These are phyloP conservation scores for Vitis cinerea DNA, from an alignment of 164 flowering plant genomes.

Conservation along the genomic window DNA sequence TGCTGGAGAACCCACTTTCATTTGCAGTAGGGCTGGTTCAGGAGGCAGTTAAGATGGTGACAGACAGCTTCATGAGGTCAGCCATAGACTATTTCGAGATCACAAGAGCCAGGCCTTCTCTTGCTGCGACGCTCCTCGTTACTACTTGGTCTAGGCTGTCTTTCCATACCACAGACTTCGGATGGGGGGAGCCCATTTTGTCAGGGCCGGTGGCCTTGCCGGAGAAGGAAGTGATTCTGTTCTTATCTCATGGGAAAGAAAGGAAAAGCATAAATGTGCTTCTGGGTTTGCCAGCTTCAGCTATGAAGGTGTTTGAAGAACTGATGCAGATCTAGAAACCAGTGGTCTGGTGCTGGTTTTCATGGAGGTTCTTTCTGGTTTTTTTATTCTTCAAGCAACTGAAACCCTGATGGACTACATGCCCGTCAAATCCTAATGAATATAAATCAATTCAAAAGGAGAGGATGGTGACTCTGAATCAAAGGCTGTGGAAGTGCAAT, in stretches of 20 bases:
- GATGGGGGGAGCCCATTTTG: conserved; percentile 86
- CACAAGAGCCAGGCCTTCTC: conserved; percentile 75
- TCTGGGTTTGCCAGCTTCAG: conserved; percentile 82
- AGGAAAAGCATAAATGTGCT: conserved; percentile 76
- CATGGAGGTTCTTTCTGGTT: neutral
- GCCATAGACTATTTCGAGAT: conserved; percentile 83
- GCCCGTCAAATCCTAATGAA: neutral
- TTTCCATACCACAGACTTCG: conserved; percentile 74
- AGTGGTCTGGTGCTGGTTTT: neutral
- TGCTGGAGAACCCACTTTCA: conserved; percentile 58
- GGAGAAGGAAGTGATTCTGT: conserved; percentile 76
- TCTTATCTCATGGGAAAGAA: conserved; percentile 70
- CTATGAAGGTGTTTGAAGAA: conserved; percentile 70
- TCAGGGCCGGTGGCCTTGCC: conserved; percentile 88
- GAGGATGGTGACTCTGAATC: neutral
- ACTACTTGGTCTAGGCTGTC: conserved; percentile 87
- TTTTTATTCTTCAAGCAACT: neutral
- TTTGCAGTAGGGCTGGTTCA: conserved; percentile 55
- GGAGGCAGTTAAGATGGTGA: conserved; percentile 57
- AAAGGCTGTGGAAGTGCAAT: neutral
- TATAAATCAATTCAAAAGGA: neutral
- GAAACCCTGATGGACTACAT: too few species aligned
- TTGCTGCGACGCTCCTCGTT: conserved; percentile 68
- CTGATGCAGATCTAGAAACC: conserved; percentile 37
- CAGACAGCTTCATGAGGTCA: conserved; percentile 75